A percentile compares a stretch with the other conserved stretches of the same genome.
phyloP scores from a whole-genome alignment of 2,329 filamentous ascomycete genomes.

The Neofusicoccum ribis region DNA sequence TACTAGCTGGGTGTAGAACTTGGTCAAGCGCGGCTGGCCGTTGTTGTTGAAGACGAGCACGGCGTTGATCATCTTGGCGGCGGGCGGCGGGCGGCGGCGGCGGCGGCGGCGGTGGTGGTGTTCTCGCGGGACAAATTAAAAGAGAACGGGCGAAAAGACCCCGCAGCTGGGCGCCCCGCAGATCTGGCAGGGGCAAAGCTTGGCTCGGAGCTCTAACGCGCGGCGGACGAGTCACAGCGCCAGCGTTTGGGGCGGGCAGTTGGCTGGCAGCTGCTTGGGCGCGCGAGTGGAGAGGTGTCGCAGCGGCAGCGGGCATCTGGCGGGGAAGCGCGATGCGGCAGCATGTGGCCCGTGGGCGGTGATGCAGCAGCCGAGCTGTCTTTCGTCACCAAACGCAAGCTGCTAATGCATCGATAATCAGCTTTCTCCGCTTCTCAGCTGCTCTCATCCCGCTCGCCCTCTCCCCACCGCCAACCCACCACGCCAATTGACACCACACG shows the following conservation, averaged over 20 bases:
- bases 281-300: not conserved
- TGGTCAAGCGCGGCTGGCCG: conserved; percentile 92
- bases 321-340: not conserved
- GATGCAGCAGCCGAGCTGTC: conserved; percentile 10
- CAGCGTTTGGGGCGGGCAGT: not conserved
- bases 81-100: conserved; percentile 2
- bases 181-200: not conserved
- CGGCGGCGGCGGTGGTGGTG: not conserved
- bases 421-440: not conserved
- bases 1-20: conserved; percentile 98
- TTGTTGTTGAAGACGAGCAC: conserved; percentile 99
- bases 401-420: not conserved
- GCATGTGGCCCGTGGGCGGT: not conserved
- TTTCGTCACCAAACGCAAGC: conserved; percentile 11
- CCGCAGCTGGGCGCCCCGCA: not conserved
- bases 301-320: not conserved
- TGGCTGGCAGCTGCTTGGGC: not conserved
- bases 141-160: not conserved
- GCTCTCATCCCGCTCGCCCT: not conserved
- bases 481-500: not conserved
- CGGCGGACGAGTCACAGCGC: conserved; percentile 8
- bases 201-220: not conserved
- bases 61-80: conserved; percentile 83
- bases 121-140: not conserved
- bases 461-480: not conserved